phyloP scores from a whole-genome alignment of 495 filamentous ascomycete species.

The Trichodelitschia bisporula region DNA sequence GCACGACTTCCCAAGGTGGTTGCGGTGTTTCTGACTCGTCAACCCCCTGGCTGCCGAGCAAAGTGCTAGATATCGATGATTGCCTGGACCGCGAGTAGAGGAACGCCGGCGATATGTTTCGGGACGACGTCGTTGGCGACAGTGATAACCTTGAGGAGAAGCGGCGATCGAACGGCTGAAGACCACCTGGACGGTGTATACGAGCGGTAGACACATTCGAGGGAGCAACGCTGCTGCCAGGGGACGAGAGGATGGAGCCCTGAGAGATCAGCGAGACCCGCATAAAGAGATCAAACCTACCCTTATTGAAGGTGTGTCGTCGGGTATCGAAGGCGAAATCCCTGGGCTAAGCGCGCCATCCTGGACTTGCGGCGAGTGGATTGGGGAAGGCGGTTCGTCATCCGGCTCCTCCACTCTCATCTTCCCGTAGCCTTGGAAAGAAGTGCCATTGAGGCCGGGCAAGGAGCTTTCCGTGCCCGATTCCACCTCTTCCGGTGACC shows the following conservation, averaged over 20 bases:
- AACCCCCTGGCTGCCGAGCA: constrained; percentile 26
- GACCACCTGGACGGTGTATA: constrained; percentile 45
- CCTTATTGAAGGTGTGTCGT: constrained; percentile 75
- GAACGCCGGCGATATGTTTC: constrained; percentile 59
- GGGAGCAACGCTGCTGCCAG: constrained; percentile 34
- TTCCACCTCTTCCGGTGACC: not conserved
- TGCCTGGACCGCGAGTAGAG: constrained; percentile 51
- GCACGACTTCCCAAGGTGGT: constrained; percentile 84
- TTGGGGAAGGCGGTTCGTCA: constrained; percentile 1
- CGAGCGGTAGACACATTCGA: constrained; percentile 22
- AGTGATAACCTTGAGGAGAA: constrained; percentile 70
- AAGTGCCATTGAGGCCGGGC: not conserved
- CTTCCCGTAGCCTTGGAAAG: not conserved
- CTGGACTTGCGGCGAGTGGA: constrained; percentile 4
- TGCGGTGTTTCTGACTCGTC: constrained; percentile 36
- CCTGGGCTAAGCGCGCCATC: too few species aligned
- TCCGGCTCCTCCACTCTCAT: constrained; percentile 1
- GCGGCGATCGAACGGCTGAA: constrained; percentile 79
- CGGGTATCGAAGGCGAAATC: constrained; percentile 43
- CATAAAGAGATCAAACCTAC: constrained; percentile 21
- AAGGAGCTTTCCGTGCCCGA: not conserved
- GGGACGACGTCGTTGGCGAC: constrained; percentile 29
- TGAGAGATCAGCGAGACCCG: constrained; percentile 9
- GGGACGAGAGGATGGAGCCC: constrained; percentile 65
- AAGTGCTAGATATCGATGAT: constrained; percentile 34